Percentiles rank a stretch among this genome's conserved stretches.
Evolutionary conservation across 2,329 filamentous ascomycete species (phyloP).

Genomic region (Cordyceps pruinosa): DNA sequence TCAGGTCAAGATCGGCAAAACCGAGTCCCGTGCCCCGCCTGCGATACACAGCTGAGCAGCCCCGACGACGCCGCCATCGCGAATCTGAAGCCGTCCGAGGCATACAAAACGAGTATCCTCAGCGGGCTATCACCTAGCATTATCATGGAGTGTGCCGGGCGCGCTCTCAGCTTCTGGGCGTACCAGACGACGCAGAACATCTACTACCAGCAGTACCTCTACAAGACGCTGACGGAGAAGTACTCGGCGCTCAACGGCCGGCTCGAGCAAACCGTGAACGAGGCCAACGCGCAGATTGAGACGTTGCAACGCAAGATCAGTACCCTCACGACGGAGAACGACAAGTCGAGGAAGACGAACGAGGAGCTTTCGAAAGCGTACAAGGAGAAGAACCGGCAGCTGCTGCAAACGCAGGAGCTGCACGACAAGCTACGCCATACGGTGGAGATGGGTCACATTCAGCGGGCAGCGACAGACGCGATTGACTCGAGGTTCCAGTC

Average conservation of each 20-base stretch:
- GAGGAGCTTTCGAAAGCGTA: slow-evolving; percentile 61
- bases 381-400: slow-evolving; percentile 63
- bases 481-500: slow-evolving; percentile 21
- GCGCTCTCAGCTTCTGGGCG: slow-evolving; percentile 75
- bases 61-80: slow-evolving; percentile 69
- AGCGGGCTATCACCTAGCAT: slow-evolving; percentile 73
- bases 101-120: slow-evolving; percentile 82
- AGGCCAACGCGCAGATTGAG: slow-evolving; percentile 68
- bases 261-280: slow-evolving; percentile 65
- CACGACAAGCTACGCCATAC: slow-evolving; percentile 55
- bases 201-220: slow-evolving; percentile 68
- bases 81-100: slow-evolving; percentile 71
- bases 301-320: slow-evolving; percentile 57
- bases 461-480: slow-evolving; percentile 44
- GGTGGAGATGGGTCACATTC: slow-evolving; percentile 47
- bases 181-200: slow-evolving; percentile 84
- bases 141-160: slow-evolving; percentile 80
- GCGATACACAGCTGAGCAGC: slow-evolving; percentile 58
- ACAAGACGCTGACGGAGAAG: slow-evolving; percentile 65
- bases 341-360: slow-evolving; percentile 61
- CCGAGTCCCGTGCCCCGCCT: slow-evolving; percentile 65
- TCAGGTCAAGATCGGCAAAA: slow-evolving; percentile 29
- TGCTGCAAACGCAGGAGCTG: slow-evolving; percentile 60
- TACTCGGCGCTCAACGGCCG: slow-evolving; percentile 57
- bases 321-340: slow-evolving; percentile 54